phyloP scores from a whole-genome alignment of 2,329 filamentous ascomycete genomes.

The Fusarium verticillioides region DNA sequence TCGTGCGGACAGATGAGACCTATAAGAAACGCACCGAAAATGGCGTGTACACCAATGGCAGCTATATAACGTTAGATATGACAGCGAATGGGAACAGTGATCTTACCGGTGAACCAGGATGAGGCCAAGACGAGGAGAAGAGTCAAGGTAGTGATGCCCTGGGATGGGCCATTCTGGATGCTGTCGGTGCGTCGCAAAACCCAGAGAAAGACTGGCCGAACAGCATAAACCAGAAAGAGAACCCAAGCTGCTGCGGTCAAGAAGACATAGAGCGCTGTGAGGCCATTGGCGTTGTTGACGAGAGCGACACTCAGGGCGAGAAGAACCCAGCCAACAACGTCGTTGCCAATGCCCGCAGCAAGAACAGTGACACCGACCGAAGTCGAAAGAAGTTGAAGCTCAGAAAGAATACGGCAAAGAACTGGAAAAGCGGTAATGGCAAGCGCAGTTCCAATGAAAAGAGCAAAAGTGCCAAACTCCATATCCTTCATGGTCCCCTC shows the following conservation, averaged over 20 bases:
- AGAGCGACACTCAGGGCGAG: conserved; percentile 92
- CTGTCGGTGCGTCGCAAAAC: conserved; percentile 78
- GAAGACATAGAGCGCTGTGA: conserved; percentile 87
- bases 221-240: conserved; percentile 76
- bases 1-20: conserved; percentile 92
- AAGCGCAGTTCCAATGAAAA: conserved; percentile 92
- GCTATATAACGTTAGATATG: conserved; percentile 13
- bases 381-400: conserved; percentile 85
- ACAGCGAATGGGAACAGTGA: accelerated
- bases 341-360: conserved; percentile 91
- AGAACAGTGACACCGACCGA: conserved; percentile 89
- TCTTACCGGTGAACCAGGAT: conserved; percentile 79
- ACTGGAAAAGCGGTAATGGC: conserved; percentile 94
- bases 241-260: conserved; percentile 80
- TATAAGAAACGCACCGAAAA: conserved; percentile 92
- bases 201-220: conserved; percentile 81
- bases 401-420: conserved; percentile 90
- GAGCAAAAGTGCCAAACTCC: conserved; percentile 65
- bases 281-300: conserved; percentile 85
- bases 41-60: conserved; percentile 92
- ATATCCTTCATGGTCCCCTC: conserved; percentile 55
- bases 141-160: conserved; percentile 84
- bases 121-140: conserved; percentile 81
- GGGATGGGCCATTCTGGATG: conserved; percentile 87
- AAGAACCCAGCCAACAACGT: conserved; percentile 81